phyloP scores from a whole-genome alignment of 345 rosid genomes.

The Combretum micranthum region DNA sequence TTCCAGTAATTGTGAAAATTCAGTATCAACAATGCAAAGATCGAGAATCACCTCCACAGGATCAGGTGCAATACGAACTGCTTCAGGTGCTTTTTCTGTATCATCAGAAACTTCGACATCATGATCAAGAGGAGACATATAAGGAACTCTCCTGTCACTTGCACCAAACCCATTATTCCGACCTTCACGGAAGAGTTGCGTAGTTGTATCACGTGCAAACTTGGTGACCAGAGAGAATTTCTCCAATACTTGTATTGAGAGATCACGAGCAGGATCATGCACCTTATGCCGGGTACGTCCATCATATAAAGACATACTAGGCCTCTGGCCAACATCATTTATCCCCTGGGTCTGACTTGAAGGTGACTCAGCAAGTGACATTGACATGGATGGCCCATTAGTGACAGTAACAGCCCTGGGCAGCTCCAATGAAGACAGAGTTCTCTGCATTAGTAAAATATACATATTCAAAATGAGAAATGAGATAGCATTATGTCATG shows the following conservation, averaged over 20 bases:
- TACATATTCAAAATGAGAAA: conserved; percentile 2
- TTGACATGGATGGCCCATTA: conserved; percentile 42
- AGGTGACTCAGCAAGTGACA: conserved; percentile 32
- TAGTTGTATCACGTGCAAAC: conserved; percentile 90
- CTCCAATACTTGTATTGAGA: conserved; percentile 81
- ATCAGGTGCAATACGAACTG: conserved; percentile 53
- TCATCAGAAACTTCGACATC: conserved; percentile 30
- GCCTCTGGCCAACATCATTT: conserved; percentile 28
- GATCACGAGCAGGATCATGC: conserved; percentile 88
- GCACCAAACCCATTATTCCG: conserved; percentile 53
- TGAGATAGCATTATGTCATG: not conserved
- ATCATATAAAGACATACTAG: conserved; percentile 34
- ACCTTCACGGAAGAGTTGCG: conserved; percentile 71
- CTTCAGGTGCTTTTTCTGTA: conserved; percentile 31
- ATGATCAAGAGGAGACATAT: conserved; percentile 31
- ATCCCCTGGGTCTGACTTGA: conserved; percentile 37
- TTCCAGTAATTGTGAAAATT: too few species aligned
- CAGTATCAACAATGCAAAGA: not conserved
- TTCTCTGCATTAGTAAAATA: conserved; percentile 46
- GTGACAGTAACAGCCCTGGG: conserved; percentile 69
- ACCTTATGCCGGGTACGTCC: conserved; percentile 52
- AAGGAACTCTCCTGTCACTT: conserved; percentile 44
- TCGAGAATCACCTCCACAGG: conserved; percentile 67
- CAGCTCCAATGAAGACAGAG: conserved; percentile 87
- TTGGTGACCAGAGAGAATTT: conserved; percentile 91